phyloP scores from a whole-genome alignment of 2,329 filamentous ascomycete genomes.

The Sporothrix brunneoviolacea region DNA sequence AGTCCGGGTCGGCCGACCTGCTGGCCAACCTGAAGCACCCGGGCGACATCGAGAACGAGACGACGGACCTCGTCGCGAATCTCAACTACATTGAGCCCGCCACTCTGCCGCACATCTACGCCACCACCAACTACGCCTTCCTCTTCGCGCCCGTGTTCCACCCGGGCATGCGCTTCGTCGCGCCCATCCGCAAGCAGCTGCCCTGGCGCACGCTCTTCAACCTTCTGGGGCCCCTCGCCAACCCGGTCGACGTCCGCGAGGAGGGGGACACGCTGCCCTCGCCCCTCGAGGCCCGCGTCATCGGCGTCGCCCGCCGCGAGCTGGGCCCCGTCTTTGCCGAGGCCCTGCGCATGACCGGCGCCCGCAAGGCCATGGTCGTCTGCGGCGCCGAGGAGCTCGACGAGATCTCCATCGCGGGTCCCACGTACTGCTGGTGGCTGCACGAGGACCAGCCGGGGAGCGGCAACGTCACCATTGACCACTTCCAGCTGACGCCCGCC shows the following conservation, averaged over 20 bases:
- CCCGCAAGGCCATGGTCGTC: constrained; percentile 78
- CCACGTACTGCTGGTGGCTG: constrained; percentile 83
- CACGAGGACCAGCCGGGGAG: constrained; percentile 29
- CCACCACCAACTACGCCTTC: constrained; percentile 83
- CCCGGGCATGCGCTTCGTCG: constrained; percentile 85
- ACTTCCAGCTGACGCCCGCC: constrained; percentile 71
- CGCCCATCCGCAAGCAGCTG: constrained; percentile 76
- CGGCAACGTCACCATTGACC: constrained; percentile 52
- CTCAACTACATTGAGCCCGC: constrained; percentile 66
- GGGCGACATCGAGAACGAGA: constrained; percentile 18
- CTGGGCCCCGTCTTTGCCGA: constrained; percentile 86
- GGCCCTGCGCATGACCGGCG: constrained; percentile 68
- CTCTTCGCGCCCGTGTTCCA: constrained; percentile 95
- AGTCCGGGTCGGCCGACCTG: constrained; percentile 90
- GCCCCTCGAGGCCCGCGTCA: constrained; percentile 71
- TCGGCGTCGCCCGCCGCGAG: constrained; percentile 85
- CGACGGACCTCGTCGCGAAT: constrained; percentile 51
- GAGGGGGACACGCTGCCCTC: not conserved
- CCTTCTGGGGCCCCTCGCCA: constrained; percentile 83
- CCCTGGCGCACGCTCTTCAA: constrained; percentile 98
- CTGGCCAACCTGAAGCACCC: constrained; percentile 64
- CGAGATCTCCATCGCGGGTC: constrained; percentile 86
- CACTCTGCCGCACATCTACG: constrained; percentile 68
- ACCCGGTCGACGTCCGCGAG: constrained; percentile 66
- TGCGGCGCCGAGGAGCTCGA: constrained; percentile 90